phyloP scores from a whole-genome alignment of 352 stramenopile genomes.

The Phytophthora pinifolia region DNA sequence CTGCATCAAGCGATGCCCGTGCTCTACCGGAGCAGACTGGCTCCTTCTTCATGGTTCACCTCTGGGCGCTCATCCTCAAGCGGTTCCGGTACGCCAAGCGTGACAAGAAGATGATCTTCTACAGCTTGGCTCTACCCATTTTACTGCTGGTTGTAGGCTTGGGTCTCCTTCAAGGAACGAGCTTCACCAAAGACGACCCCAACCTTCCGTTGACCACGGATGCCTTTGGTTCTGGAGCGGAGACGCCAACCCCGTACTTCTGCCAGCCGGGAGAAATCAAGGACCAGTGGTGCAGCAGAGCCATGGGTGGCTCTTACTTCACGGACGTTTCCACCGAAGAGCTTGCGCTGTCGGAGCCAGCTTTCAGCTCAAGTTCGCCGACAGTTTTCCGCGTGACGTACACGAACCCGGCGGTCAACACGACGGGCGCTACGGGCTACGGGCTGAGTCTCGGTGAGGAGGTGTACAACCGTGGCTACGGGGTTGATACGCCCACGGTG shows the following conservation, averaged over 20 bases:
- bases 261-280: conserved; percentile 33
- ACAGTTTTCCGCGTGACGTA: conserved; percentile 63
- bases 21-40: conserved; percentile 2
- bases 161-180: conserved; percentile 40
- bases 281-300: conserved; percentile 38
- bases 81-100: conserved; percentile 60
- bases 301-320: conserved; percentile 39
- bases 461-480: conserved; percentile 53
- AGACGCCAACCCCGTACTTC: conserved; percentile 48
- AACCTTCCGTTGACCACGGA: conserved; percentile 36
- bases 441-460: conserved; percentile 46
- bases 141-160: conserved; percentile 58
- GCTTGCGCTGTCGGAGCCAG: conserved; percentile 25
- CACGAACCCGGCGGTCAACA: conserved; percentile 45
- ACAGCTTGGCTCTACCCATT: conserved; percentile 56
- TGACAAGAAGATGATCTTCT: conserved; percentile 61
- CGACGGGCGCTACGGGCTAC: conserved; percentile 46
- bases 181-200: conserved; percentile 41
- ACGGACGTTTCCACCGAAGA: conserved; percentile 34
- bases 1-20: conserved; percentile 12
- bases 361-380: conserved; percentile 39
- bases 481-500: conserved; percentile 16
- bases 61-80: conserved; percentile 57
- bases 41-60: conserved; percentile 40
- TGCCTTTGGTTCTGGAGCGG: conserved; percentile 23